Percentiles rank a stretch among this genome's conserved stretches.
Conservation (phyloP, 805 yeast genomes). For the Candida sphagnicola region DNA sequence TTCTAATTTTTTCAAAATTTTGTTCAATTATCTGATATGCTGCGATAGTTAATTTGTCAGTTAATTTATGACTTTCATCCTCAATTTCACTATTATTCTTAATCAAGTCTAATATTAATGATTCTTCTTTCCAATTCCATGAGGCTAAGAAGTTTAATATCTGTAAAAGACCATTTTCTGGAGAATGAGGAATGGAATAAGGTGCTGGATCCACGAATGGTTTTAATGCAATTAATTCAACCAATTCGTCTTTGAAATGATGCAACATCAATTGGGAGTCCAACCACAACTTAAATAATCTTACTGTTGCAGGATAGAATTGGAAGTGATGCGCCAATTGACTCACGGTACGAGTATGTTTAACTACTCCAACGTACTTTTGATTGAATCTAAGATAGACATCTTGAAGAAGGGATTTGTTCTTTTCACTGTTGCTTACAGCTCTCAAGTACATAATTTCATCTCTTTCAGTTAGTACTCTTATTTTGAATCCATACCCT, state of each 20-base stretch:
- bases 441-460: constrained; percentile 70
- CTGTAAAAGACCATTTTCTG: constrained; percentile 77
- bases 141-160: constrained; percentile 62
- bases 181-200: constrained; percentile 74
- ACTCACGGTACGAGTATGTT: constrained; percentile 78
- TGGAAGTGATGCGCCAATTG: constrained; percentile 69
- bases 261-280: constrained; percentile 71
- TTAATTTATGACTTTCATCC: constrained; percentile 39
- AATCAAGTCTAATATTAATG: constrained; percentile 74
- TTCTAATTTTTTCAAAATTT: constrained; percentile 65
- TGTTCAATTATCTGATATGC: constrained; percentile 59
- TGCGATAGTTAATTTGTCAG: constrained; percentile 60
- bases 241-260: constrained; percentile 72
- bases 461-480: constrained; percentile 82
- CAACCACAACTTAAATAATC: constrained; percentile 87
- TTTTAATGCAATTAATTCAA: constrained; percentile 78
- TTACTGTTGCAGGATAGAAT: constrained; percentile 71
- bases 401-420: constrained; percentile 55
- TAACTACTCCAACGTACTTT: constrained; percentile 60
- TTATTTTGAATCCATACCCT: constrained; percentile 80
- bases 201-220: constrained; percentile 88
- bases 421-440: constrained; percentile 60
- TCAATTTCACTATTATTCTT: constrained; percentile 26
- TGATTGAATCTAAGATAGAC: constrained; percentile 63
- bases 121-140: constrained; percentile 96